Evolutionary conservation across 495 filamentous ascomycete genomes (phyloP), one percentile per base, ranked within the genome.

Genomic region (Tuber indicum): DNA sequence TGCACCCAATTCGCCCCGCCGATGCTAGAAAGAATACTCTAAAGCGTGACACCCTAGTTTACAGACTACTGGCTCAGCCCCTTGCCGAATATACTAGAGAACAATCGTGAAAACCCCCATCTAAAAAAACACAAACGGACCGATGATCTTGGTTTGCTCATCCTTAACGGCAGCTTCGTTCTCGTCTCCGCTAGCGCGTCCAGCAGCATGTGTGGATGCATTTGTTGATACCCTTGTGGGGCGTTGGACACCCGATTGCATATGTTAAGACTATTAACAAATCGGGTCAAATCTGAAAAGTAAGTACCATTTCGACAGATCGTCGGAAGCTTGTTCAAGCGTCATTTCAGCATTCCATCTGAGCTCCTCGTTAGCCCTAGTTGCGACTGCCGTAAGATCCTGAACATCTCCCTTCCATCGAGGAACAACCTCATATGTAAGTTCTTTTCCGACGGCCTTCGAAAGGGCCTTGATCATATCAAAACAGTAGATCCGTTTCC

Each of bases 381-480:
- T 90, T 19, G 96, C 93, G 86, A 98, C 94, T 74, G 96, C 92
- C 44, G 96, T 99, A 26, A 99, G 89, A 87, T 99, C 92, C 70
- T 98, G 86, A 41, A 99, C 96, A 83, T 99, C 96, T 72, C 96
- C 96, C 71, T 89, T 89, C 83, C 96, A 89, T 79, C 96, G 89
- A 39, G 88, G 90, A 14, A 91, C 94, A 58, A 97, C 92, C 83
- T 97, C 88, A 86, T 97, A 98, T 44, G 92, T 89, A 36, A 98
- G 87, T 75, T 95, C 90, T 62, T 89, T 90, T 74, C 96, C 95
- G 42, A 97, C 93, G 45, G 93, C 93, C 47, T 88, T 85, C 84
- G 90, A 92, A 87, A 99, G 98, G 76, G 96, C 93, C 75, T 93
- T 92, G 89, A 99, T 91, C 89, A 99, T 99, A 83, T 99, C 94